Evolutionary conservation across 441 rosid genomes (phyloP).

Genomic region (Syzygium syzygioides): DNA sequence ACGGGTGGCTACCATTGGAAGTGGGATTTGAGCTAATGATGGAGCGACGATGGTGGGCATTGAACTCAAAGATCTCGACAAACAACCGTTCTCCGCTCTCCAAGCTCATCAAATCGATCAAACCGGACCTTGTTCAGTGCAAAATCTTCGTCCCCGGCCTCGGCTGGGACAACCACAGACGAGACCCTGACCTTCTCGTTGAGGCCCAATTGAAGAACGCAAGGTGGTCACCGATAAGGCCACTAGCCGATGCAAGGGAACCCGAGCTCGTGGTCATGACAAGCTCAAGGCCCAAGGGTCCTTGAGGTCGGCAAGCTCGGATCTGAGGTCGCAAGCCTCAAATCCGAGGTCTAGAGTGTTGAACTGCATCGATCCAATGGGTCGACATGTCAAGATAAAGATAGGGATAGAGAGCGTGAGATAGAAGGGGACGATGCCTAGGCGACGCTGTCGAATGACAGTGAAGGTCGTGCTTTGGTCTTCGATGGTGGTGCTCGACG

Average conservation of each 20-base stretch:
- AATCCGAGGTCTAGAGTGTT: too few relatives aligned
- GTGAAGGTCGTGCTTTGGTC: not conserved
- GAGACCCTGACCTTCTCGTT: not conserved
- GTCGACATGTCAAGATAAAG: not conserved
- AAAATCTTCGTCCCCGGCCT: not conserved
- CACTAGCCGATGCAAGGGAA: not conserved
- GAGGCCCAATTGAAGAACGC: not conserved
- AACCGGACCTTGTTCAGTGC: not conserved
- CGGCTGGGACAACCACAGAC: slow-evolving; percentile 1
- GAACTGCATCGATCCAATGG: not conserved
- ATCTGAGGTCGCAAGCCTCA: too few relatives aligned
- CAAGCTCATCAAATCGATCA: not conserved
- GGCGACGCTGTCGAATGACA: not conserved
- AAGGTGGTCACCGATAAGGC: not conserved
- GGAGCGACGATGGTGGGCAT: not conserved
- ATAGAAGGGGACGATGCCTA: not conserved
- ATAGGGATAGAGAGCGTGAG: too few relatives aligned
- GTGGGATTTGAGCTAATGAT: not conserved
- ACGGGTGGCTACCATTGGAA: not conserved
- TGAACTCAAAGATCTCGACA: not conserved
- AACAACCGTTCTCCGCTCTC: not conserved
- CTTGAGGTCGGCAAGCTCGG: too few relatives aligned
- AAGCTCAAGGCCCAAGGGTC: too few relatives aligned
- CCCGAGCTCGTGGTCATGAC: too few relatives aligned
- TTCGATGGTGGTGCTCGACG: too few relatives aligned